Evolutionary conservation across 257 asterid species (phyloP), one percentile per base, ranked within the genome.

Genomic region (Salvia splendens): DNA sequence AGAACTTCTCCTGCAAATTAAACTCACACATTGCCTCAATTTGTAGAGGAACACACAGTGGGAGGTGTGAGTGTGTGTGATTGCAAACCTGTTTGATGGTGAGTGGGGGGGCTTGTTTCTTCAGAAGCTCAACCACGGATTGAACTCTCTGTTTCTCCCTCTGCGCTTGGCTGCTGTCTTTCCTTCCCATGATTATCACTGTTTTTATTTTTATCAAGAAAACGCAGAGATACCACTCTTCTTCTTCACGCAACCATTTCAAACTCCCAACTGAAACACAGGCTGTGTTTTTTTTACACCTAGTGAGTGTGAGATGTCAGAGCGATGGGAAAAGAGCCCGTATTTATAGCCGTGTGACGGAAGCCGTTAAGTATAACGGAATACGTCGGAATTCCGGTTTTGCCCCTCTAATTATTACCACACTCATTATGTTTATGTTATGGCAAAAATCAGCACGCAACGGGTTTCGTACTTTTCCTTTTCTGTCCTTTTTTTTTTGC

Each of bases 61-160:
- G 77, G 38, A 52, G 54, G 59, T 71, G 65, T 10, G 41, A 45
- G 41, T 40, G 62, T 62, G 69, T 52, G 64, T 12, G 43, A 38
- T 40, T 40, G 8, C 32, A n/a, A 55, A 89, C 99, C 97, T 94
- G 99, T 73, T 84, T 88, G 61, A 88, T 75, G 42, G 96, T 68
- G 57, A 90, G 92, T 6, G 92, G 97, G 57, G 92, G 97, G 57
- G 89, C 67, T 76, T 85, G 96, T 78, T 91, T 91, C 71, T 79
- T 85, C 70, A 94, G 78, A 59, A 91, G 80, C 10, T 82, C 78
- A 52, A 94, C 79, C 11, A 94, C 99, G 24, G 95, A 77, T 49
- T 85, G 81, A 73, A 81, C 87, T 69, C 73, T 87, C 30, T 73
- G 79, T 79, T 74, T 81, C 12, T 87, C 88, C 59, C 78, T 92